Evolutionary conservation across 2,329 filamentous ascomycete species (phyloP), one percentile per base, ranked within the genome.

Genomic region (Lasiodiplodia hormozganensis): DNA sequence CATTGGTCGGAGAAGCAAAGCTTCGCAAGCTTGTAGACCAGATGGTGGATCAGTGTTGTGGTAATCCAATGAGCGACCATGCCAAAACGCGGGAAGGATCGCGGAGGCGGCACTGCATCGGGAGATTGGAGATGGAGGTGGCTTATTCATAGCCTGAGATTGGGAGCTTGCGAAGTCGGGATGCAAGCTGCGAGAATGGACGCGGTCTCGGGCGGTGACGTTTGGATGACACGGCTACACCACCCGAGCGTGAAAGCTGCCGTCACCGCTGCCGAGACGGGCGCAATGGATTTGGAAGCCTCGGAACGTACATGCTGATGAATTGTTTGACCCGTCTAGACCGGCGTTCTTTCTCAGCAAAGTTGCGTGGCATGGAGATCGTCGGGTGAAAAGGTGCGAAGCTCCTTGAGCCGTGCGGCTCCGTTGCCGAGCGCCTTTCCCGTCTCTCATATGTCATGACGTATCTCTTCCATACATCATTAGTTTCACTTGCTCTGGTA

Each of bases 381-480:
- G 43, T 47, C 43, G 43, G 43, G 43, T 47, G 18, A n/a, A n/a
- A 34, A 11, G 43, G 43, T 47, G 43, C n/a, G 43, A 62, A 49
- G 56, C 56, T 58, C 56, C 2, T 21, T 40, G 56, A 28, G 56
- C 34, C 40, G 57, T 23, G 53, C 57, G 56, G 58, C 58, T 49
- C n/a, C 40, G 23, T 23, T 62, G 40, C 40, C 58, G 40, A 49
- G 18, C 40, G 58, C 58, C 57, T 7, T 62, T 64, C 60, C 60
- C 60, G 60, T n/a, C 60, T 16, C 2, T 6, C 21, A 12, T 21
- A 14, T 52, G 16, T 53, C 60, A 38, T 64, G 60, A 64, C 60
- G 60, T 64, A n/a, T 51, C 2, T 49, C 40, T 64, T 36, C 18
- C 12, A 18, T 43, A 18, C 14, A 18, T 4, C n/a, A n/a, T n/a